Conservation (phyloP, 2,329 filamentous ascomycete species). For the Botrytis sinoallii region DNA sequence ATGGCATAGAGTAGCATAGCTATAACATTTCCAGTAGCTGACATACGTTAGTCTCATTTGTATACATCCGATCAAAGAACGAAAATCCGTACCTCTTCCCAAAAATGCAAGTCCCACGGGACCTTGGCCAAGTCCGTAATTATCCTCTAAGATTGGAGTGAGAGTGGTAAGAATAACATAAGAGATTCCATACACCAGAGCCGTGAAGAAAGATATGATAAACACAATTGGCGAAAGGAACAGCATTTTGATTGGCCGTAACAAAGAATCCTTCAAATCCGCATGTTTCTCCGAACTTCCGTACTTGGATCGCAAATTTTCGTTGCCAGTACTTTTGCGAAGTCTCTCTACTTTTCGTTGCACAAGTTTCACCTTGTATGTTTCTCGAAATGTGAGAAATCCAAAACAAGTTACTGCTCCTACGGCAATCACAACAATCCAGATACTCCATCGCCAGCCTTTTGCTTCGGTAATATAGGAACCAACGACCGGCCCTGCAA, state of each 20-base stretch:
- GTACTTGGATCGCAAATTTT: conserved; percentile 7
- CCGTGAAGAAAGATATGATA: conserved; percentile 37
- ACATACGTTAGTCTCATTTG: not conserved
- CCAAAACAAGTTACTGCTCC: conserved; percentile 6
- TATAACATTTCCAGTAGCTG: not conserved
- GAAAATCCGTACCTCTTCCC: conserved; percentile 38
- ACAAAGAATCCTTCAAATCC: not conserved
- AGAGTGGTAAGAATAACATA: conserved; percentile 42
- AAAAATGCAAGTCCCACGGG: conserved; percentile 40
- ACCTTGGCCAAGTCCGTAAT: conserved; percentile 38
- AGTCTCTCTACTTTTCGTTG: conserved; percentile 3
- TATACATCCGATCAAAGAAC: conserved; percentile 18
- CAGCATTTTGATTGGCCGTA: conserved; percentile 40
- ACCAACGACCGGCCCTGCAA: conserved; percentile 35
- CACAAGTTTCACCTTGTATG: conserved; percentile 4
- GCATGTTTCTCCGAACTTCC: not conserved
- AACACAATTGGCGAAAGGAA: conserved; percentile 37
- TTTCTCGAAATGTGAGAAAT: conserved; percentile 4
- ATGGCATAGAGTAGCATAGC: not conserved
- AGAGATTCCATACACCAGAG: conserved; percentile 39
- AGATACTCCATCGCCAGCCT: conserved; percentile 41
- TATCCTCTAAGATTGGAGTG: conserved; percentile 37
- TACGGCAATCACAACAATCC: conserved; percentile 35
- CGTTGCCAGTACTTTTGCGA: conserved; percentile 4
- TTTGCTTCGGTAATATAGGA: conserved; percentile 37